These are phyloP conservation scores for Aspergillus latus DNA, from an alignment of 2,329 filamentous ascomycete species.

Conservation along the genomic window DNA sequence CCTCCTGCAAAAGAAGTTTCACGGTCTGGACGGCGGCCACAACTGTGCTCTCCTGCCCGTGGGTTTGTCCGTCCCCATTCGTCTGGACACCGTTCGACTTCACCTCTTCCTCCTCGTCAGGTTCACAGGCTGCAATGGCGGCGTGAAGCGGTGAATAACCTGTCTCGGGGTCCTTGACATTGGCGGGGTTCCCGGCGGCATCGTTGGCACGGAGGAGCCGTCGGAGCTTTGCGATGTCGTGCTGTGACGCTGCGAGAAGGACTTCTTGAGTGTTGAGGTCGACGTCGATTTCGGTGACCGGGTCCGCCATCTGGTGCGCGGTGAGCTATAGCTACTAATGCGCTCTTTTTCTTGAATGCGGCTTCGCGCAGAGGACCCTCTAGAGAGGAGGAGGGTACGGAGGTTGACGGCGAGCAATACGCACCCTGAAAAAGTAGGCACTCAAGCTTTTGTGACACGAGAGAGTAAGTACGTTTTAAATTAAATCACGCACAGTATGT, in stretches of 20 bases:
- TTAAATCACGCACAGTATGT: background rate
- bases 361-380: background rate
- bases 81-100: conserved; percentile 22
- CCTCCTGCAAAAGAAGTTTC: conserved; percentile 75
- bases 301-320: conserved; percentile 23
- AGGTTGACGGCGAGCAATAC: background rate
- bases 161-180: conserved; percentile 79
- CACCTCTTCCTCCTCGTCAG: conserved; percentile 32
- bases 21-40: conserved; percentile 68
- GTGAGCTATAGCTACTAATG: background rate
- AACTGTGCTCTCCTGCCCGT: conserved; percentile 34
- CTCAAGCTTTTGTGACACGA: background rate
- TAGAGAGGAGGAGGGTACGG: background rate
- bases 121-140: conserved; percentile 73
- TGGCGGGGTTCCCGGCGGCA: conserved; percentile 56
- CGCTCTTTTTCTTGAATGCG: background rate
- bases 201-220: conserved; percentile 62
- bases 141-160: conserved; percentile 87
- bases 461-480: background rate
- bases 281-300: conserved; percentile 31
- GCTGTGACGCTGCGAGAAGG: conserved; percentile 65
- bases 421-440: background rate
- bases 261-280: conserved; percentile 56
- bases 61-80: conserved; percentile 12
- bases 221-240: conserved; percentile 67